Conservation (phyloP, 2,329 filamentous ascomycete species). For the Cordyceps farinosa region DNA sequence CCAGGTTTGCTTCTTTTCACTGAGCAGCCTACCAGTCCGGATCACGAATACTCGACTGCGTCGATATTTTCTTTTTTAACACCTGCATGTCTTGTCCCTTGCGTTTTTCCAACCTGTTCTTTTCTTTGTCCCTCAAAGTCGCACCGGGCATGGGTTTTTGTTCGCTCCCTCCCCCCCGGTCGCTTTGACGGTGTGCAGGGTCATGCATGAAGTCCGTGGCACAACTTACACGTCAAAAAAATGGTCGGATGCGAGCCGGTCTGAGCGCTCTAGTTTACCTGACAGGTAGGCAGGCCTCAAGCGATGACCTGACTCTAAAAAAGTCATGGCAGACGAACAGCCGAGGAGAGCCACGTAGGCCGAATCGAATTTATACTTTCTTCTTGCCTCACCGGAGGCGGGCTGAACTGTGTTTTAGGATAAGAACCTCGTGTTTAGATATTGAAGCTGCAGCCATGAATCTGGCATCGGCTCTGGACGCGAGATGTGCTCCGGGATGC, state of each 20-base stretch:
- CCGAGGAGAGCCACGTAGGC: background rate
- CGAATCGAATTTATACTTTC: background rate
- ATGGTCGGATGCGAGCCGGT: background rate
- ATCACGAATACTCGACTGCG: background rate
- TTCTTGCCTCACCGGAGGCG: too few relatives aligned
- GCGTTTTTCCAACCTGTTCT: background rate
- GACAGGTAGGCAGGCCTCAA: background rate
- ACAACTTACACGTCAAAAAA: background rate
- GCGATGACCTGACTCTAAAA: background rate
- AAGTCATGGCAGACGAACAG: background rate
- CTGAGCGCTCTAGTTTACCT: conserved; percentile 5
- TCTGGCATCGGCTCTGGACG: background rate
- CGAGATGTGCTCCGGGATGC: background rate
- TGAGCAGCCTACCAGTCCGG: too few relatives aligned
- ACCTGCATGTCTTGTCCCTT: background rate
- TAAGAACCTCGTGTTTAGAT: background rate
- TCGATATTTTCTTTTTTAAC: background rate
- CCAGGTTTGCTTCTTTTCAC: conserved; percentile 6
- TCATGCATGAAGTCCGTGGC: background rate
- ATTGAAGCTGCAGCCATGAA: background rate
- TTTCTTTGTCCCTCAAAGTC: background rate
- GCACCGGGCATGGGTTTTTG: background rate
- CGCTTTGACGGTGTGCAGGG: conserved; percentile 9
- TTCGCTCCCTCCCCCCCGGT: background rate
- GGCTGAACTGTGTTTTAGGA: background rate